Evolutionary conservation across 78 protist genomes (phyloP).

Genomic region (Dictyostelium intermedium): DNA sequence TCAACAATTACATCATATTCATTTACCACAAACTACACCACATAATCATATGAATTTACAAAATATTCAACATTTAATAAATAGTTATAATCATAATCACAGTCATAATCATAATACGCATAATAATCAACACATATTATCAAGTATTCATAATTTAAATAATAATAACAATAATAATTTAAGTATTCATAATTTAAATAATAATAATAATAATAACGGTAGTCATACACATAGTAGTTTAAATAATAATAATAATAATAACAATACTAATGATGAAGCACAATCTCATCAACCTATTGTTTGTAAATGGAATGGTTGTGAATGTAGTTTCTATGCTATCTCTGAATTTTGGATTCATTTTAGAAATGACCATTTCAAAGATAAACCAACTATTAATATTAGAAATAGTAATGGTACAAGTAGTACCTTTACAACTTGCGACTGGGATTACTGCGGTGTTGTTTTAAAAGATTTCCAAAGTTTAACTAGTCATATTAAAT

Average conservation of each 20-base stretch:
- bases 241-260: background rate
- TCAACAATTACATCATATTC: background rate
- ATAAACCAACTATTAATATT: constrained; percentile 35
- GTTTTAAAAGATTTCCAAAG: constrained; percentile 54
- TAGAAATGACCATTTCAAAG: constrained; percentile 56
- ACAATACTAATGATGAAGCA: background rate
- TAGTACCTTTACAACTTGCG: constrained; percentile 29
- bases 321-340: constrained; percentile 24
- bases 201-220: background rate
- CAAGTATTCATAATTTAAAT: background rate
- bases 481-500: constrained; percentile 50
- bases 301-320: constrained; percentile 73
- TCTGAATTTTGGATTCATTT: constrained; percentile 80
- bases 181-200: background rate
- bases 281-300: background rate
- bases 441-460: constrained; percentile 54
- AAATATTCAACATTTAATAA: background rate
- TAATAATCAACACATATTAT: background rate
- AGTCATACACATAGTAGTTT: background rate
- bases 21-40: background rate
- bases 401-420: background rate
- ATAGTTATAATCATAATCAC: background rate
- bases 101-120: background rate
- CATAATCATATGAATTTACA: constrained; percentile 9
- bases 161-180: background rate